These are phyloP conservation scores for Phytopythium mirpurense DNA, from an alignment of 352 stramenopile species.

Conservation along the genomic window DNA sequence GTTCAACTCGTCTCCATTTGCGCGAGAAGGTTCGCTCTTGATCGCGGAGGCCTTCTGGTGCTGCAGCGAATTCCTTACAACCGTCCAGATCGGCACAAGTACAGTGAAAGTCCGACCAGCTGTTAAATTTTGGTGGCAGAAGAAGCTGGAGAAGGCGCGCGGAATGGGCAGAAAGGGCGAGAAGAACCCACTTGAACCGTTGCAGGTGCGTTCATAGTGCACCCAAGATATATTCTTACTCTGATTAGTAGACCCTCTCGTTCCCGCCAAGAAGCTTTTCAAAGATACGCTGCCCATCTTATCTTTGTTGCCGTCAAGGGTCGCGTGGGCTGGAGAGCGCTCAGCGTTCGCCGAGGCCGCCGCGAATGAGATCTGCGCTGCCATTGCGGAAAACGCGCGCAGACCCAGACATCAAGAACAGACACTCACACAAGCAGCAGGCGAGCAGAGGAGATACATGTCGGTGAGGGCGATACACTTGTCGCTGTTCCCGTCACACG, in stretches of 20 bases:
- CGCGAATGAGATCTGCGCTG: conserved; percentile 1
- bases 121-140: background rate
- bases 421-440: background rate
- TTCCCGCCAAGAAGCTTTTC: conserved; percentile 2
- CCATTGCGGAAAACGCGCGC: conserved; percentile 5
- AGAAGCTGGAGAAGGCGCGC: background rate
- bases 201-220: background rate
- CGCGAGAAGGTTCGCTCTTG: no score
- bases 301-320: conserved; percentile 6
- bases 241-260: conserved; percentile 1
- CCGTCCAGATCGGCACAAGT: no score
- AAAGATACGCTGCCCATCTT: conserved; percentile 8
- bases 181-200: conserved; percentile 1
- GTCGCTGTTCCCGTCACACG: conserved; percentile 54
- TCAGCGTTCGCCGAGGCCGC: background rate
- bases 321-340: no score
- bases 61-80: no score
- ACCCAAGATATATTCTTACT: background rate
- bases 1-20: no score
- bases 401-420: background rate
- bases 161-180: background rate
- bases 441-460: conserved; percentile 10
- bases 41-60: no score
- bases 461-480: conserved; percentile 39
- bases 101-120: background rate